Base-by-base conservation (phyloP, 345 rosid species). In the Boechera divaricarpa region DNA sequence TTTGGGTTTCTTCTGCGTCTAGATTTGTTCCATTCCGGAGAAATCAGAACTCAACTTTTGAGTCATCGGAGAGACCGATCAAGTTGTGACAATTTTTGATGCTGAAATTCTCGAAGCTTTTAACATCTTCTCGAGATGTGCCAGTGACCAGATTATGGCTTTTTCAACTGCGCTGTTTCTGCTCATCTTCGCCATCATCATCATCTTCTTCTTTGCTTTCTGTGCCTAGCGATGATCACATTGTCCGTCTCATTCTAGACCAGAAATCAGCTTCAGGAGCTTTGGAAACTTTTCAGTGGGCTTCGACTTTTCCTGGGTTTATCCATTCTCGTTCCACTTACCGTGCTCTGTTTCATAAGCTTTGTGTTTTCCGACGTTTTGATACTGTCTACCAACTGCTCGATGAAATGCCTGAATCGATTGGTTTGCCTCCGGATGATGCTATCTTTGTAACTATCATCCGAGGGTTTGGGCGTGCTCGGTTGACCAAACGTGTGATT, bases 251-350 rank as follows among this genome's bases (percentile, higher is more conserved):
- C 62, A 88, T 94, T 71, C 78, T 87, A 65, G 96, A 94, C 70
- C 94, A 90, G 76, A 93, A 84, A 41, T 77, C 97, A 61, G 76
- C 93, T 4, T 63, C 84, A 32, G 79, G 79, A 81, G 91, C 92
- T 44, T 72, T 90, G 15, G 75, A 85, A 57, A 90, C 98, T 35
- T 91, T 94, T 82, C 77, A 68, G 63, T 94, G 97, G 98, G 97
- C 91, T 4, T 79, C 92, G 8, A 81, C 63, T 29, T 61, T 91
- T 47, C 85, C 96, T 52, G 82, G 80, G 47, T 94, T 89, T 83
- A 65, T 67, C 57, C 97, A 90, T 59, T 87, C 97, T 44, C 97
- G 84, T 33, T 83, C 93, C 67, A 94, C 98, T 47, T 94, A 90
- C 78, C 86, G 91, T 26, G 92, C 92, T 78, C 78, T 94, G 28